Conservation (phyloP, 2,329 filamentous ascomycete genomes). For the Botrytis fabae region DNA sequence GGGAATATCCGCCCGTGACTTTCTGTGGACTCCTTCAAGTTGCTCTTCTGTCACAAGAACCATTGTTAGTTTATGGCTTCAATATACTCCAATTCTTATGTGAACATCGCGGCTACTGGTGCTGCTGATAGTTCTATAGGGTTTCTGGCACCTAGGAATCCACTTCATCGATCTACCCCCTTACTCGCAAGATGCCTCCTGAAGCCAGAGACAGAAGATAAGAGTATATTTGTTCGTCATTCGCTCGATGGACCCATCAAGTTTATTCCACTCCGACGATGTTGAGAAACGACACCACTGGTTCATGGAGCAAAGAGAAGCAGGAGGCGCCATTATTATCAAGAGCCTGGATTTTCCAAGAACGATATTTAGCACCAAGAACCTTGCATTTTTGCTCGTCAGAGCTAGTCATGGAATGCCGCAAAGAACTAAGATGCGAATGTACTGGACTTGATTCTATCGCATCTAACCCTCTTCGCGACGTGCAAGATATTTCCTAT, state of each 20-base stretch:
- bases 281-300: background rate
- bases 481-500: background rate
- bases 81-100: background rate
- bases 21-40: background rate
- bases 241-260: background rate
- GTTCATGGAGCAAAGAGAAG: background rate
- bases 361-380: slow-evolving; percentile 6
- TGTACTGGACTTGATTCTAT: slow-evolving; percentile 2
- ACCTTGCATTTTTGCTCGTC: background rate
- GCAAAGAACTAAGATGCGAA: slow-evolving; percentile 4
- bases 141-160: background rate
- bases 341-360: slow-evolving; percentile 13
- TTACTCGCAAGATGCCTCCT: background rate
- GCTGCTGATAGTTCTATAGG: background rate
- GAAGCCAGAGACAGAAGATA: background rate
- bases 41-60: background rate
- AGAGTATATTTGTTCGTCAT: background rate
- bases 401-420: background rate
- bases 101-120: background rate
- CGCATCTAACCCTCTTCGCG: background rate
- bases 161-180: background rate
- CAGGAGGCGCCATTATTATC: background rate
- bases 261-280: background rate
- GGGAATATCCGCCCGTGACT: background rate
- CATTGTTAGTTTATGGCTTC: background rate